phyloP scores from a whole-genome alignment of 495 filamentous ascomycete species.

The Darksidea phi region DNA sequence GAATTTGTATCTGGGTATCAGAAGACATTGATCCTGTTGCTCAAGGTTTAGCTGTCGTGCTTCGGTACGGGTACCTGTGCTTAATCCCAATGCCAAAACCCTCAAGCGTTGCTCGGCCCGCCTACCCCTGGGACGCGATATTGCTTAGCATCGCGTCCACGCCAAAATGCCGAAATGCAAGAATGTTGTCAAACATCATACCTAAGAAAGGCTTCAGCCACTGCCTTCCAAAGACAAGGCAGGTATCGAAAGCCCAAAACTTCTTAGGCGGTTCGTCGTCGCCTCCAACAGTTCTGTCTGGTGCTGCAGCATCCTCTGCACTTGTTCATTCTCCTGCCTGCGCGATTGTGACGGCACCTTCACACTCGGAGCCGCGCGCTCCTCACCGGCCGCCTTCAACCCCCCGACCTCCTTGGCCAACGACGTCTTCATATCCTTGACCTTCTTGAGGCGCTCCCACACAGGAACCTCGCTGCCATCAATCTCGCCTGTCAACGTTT shows the following conservation, averaged over 20 bases:
- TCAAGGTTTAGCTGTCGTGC: too few relatives aligned
- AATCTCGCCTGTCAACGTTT: constrained; percentile 15
- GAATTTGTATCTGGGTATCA: too few relatives aligned
- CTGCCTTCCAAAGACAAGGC: not conserved
- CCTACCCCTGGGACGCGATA: not conserved
- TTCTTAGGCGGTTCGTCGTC: constrained; percentile 17
- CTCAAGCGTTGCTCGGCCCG: not conserved
- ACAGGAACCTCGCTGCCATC: constrained; percentile 21
- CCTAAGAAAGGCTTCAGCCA: not conserved
- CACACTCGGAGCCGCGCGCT: constrained; percentile 17
- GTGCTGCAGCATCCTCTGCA: constrained; percentile 24
- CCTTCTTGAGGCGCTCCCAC: constrained; percentile 34
- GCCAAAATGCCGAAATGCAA: not conserved
- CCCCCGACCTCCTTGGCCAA: constrained; percentile 33
- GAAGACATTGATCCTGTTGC: too few relatives aligned
- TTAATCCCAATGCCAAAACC: too few relatives aligned
- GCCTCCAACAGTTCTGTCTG: constrained; percentile 29
- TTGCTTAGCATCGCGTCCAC: constrained; percentile 4
- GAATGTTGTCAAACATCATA: not conserved
- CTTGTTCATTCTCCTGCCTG: constrained; percentile 34
- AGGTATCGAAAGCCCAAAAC: constrained; percentile 26
- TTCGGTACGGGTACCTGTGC: too few relatives aligned
- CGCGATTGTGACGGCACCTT: constrained; percentile 36
- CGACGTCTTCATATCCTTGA: constrained; percentile 26
- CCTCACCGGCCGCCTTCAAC: not conserved